Conservation (phyloP, 2,329 filamentous ascomycete genomes). For the Teratosphaeria zuluensis region DNA sequence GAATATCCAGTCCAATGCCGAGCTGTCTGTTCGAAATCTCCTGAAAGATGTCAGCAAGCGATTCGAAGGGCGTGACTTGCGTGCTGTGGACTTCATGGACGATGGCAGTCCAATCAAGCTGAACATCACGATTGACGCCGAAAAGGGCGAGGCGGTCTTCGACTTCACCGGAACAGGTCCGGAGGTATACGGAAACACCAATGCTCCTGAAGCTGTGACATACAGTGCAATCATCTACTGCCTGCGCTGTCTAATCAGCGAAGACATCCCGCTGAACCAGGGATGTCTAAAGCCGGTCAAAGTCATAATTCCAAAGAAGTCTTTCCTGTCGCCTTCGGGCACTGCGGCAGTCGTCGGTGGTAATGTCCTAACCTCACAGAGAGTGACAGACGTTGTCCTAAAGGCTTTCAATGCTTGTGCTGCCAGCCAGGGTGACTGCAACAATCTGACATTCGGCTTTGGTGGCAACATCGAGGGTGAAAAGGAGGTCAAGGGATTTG, state of each 20-base stretch:
- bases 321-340: constrained; percentile 65
- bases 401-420: constrained; percentile 72
- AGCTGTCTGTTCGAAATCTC: constrained; percentile 62
- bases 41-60: constrained; percentile 61
- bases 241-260: constrained; percentile 64
- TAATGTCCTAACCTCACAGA: constrained; percentile 68
- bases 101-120: constrained; percentile 71
- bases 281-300: constrained; percentile 70
- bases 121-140: constrained; percentile 62
- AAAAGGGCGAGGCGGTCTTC: constrained; percentile 67
- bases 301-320: constrained; percentile 61
- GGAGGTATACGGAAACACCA: constrained; percentile 59
- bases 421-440: constrained; percentile 70
- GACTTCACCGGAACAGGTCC: constrained; percentile 70
- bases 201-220: constrained; percentile 72
- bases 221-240: constrained; percentile 82
- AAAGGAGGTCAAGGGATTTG: constrained; percentile 63
- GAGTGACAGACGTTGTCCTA: constrained; percentile 74
- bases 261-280: constrained; percentile 80
- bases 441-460: constrained; percentile 78
- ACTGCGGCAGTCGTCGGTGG: constrained; percentile 74
- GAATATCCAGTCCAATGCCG: constrained; percentile 72
- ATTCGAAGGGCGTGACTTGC: constrained; percentile 61
- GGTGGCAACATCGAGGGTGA: constrained; percentile 54
- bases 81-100: constrained; percentile 76